A percentile compares a stretch with the other conserved stretches of the same genome.
phyloP scores from a whole-genome alignment of 768 basidiomycete species.

The Postia placenta region DNA sequence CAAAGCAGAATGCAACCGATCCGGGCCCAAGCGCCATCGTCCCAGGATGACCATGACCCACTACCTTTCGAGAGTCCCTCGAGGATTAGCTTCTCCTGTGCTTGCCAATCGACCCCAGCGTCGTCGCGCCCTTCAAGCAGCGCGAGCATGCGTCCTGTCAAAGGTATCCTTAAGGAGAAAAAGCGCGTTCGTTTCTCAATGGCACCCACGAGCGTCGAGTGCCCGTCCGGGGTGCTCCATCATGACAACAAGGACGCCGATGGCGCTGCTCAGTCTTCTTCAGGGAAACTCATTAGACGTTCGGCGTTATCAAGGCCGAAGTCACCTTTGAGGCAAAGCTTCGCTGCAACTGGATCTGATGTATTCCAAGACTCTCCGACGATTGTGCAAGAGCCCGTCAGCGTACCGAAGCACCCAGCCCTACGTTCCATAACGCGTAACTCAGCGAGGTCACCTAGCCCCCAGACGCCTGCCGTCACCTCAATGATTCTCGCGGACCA shows the following conservation, averaged over 20 bases:
- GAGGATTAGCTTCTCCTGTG: conserved; percentile 13
- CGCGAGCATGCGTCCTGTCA: conserved; percentile 24
- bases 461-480: conserved; percentile 7
- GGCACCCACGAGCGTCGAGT: conserved; percentile 16
- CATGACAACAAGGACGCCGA: neutral
- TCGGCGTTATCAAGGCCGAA: conserved; percentile 4
- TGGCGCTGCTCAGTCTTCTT: neutral
- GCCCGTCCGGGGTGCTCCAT: conserved; percentile 4
- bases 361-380: neutral
- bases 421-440: conserved; percentile 14
- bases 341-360: neutral
- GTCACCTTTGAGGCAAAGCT: conserved; percentile 9
- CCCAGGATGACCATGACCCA: conserved; percentile 7
- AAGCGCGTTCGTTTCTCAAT: conserved; percentile 34
- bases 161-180: conserved; percentile 33
- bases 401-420: conserved; percentile 20
- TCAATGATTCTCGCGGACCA: conserved; percentile 9
- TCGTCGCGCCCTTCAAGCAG: conserved; percentile 18
- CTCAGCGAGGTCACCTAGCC: conserved; percentile 4
- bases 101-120: conserved; percentile 13
- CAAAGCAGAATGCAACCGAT: neutral
- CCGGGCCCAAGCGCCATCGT: neutral
- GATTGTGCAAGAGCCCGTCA: neutral
- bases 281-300: neutral
- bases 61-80: conserved; percentile 17